Conservation (phyloP, 2,329 filamentous ascomycete species). For the Alternaria sp. region DNA sequence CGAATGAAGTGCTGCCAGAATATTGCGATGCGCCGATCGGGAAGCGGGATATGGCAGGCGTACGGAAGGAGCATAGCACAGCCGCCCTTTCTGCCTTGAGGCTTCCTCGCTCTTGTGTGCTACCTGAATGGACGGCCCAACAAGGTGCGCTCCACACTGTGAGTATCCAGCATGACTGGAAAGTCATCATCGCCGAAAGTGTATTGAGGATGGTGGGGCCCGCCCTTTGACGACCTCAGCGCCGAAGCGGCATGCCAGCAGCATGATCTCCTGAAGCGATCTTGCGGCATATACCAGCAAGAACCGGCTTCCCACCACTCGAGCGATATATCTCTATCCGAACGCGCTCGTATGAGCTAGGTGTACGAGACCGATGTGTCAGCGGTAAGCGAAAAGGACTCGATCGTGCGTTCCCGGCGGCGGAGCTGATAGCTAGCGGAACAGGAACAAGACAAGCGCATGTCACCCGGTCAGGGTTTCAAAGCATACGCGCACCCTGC, state of each 20-base stretch:
- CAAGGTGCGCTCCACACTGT: background rate
- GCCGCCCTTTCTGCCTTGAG: background rate
- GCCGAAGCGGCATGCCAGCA: background rate
- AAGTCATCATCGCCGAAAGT: background rate
- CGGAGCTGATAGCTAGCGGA: background rate
- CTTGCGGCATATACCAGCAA: background rate
- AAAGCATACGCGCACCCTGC: background rate
- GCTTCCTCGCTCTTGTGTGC: background rate
- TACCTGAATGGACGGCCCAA: slow-evolving; percentile 1
- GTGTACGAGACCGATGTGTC: background rate
- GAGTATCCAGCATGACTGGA: background rate
- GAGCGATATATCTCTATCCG: background rate
- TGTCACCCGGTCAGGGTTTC: background rate
- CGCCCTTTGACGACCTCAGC: background rate
- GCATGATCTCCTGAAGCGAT: background rate
- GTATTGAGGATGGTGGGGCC: background rate
- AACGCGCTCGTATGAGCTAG: background rate
- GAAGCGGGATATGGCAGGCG: background rate
- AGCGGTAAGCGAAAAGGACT: background rate
- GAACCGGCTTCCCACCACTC: background rate
- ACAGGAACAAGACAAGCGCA: background rate
- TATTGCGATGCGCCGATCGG: background rate
- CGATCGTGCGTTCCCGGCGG: background rate
- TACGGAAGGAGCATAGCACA: background rate
- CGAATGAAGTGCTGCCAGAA: too few species aligned